Percentiles rank a stretch among this genome's conserved stretches.
phyloP scores from a whole-genome alignment of 768 basidiomycete genomes.

The Phlegmacium glaucopus region DNA sequence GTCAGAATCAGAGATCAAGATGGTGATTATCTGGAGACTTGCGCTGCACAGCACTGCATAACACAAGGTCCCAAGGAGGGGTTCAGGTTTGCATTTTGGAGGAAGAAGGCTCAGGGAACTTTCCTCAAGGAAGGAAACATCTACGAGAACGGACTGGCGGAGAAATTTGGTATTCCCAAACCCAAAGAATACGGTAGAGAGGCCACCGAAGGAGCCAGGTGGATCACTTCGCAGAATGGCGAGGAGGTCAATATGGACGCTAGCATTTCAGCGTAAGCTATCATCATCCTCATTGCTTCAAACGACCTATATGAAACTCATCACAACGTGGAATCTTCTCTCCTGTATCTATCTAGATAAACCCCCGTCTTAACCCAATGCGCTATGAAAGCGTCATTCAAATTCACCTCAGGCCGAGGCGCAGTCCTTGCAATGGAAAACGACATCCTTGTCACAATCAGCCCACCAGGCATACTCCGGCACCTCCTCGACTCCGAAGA shows the following conservation, averaged over 20 bases:
- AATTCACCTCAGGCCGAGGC: slow-evolving; percentile 22
- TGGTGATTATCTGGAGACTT: too few relatives aligned
- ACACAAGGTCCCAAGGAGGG: too few relatives aligned
- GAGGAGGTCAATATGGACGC: slow-evolving; percentile 16
- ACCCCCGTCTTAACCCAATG: slow-evolving; percentile 22
- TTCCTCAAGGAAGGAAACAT: slow-evolving; percentile 32
- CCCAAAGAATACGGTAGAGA: slow-evolving; percentile 18
- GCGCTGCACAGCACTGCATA: too few relatives aligned
- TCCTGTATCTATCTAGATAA: slow-evolving; percentile 12
- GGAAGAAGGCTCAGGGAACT: slow-evolving; percentile 14
- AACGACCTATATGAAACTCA: neutral
- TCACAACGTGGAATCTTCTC: too few relatives aligned
- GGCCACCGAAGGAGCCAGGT: slow-evolving; percentile 17
- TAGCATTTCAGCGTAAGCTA: slow-evolving; percentile 10
- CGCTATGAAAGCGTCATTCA: slow-evolving; percentile 22
- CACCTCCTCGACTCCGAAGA: slow-evolving; percentile 22
- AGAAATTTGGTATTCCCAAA: slow-evolving; percentile 19
- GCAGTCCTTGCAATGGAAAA: slow-evolving; percentile 30
- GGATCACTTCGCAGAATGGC: slow-evolving; percentile 25
- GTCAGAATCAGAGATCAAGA: too few relatives aligned
- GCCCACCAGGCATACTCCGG: slow-evolving; percentile 23
- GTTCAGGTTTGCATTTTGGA: slow-evolving; percentile 21
- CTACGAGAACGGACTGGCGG: slow-evolving; percentile 21
- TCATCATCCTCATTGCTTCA: neutral
- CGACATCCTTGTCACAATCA: slow-evolving; percentile 21